Percentiles rank a stretch among this genome's conserved stretches.
Conservation (phyloP, 208 protist genomes). For the Novymonas esmeraldas region DNA sequence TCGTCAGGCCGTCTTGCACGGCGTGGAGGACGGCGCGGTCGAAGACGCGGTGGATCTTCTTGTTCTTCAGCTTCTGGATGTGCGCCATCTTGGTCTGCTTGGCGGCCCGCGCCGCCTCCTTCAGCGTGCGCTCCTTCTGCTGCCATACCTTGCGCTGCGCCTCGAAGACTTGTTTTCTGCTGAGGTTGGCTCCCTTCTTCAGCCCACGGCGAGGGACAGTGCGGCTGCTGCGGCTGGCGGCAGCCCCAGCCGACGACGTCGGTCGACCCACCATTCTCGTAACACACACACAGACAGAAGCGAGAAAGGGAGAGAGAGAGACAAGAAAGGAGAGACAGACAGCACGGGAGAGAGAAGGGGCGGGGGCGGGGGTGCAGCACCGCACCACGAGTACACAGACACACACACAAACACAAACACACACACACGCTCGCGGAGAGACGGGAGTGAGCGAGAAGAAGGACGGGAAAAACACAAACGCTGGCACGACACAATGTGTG, state of each 20-base stretch:
- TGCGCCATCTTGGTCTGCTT: slow-evolving; percentile 50
- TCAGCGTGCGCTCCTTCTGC: slow-evolving; percentile 54
- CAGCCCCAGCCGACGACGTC: not conserved
- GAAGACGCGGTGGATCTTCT: slow-evolving; percentile 78
- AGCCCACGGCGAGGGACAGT: slow-evolving; percentile 29
- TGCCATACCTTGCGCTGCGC: slow-evolving; percentile 53
- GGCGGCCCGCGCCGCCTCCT: slow-evolving; percentile 46
- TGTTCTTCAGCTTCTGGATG: slow-evolving; percentile 68
- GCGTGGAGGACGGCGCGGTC: slow-evolving; percentile 56
- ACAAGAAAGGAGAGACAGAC: not conserved
- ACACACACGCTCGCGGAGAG: not conserved
- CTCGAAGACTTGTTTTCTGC: slow-evolving; percentile 77
- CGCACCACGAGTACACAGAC: too few species aligned
- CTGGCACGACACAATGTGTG: not conserved
- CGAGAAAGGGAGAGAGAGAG: not conserved
- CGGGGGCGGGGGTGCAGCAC: too few species aligned
- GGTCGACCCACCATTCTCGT: slow-evolving; percentile 1
- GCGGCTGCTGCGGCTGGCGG: slow-evolving; percentile 1
- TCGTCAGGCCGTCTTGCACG: slow-evolving; percentile 77
- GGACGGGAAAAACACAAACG: too few species aligned
- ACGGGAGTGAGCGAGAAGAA: too few species aligned
- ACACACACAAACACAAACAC: not conserved
- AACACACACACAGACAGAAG: too few species aligned
- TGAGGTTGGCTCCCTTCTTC: slow-evolving; percentile 68
- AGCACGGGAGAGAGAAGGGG: not conserved